phyloP scores from a whole-genome alignment of 352 stramenopile species.

The Plasmopara halstedii region DNA sequence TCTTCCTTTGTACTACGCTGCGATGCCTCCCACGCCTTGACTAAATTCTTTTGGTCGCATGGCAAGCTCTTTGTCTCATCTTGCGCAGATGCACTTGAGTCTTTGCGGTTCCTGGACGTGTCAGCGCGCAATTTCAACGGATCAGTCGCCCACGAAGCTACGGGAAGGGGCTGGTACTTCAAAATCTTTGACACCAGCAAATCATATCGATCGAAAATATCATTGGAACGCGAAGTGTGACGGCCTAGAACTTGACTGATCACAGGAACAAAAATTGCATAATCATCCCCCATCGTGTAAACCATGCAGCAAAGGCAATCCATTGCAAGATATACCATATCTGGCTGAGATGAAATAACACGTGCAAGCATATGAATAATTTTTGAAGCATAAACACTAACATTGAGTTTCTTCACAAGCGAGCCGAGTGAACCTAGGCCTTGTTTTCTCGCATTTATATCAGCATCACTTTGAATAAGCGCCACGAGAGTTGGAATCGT shows the following conservation, averaged over 20 bases:
- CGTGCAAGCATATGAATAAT: constrained; percentile 86
- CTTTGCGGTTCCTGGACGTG: constrained; percentile 26
- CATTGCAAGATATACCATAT: constrained; percentile 83
- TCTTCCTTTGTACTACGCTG: constrained; percentile 88
- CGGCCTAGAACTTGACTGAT: constrained; percentile 76
- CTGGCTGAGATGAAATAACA: constrained; percentile 72
- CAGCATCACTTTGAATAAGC: constrained; percentile 78
- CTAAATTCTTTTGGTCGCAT: constrained; percentile 76
- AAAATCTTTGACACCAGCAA: constrained; percentile 83
- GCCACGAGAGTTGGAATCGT: constrained; percentile 77
- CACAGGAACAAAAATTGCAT: constrained; percentile 83
- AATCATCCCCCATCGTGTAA: constrained; percentile 85
- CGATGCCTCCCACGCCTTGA: constrained; percentile 82
- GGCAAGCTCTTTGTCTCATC: constrained; percentile 75
- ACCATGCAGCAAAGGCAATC: constrained; percentile 86
- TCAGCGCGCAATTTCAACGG: constrained; percentile 44
- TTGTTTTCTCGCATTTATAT: constrained; percentile 75
- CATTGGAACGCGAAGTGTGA: constrained; percentile 56
- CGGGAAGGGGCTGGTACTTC: constrained; percentile 78
- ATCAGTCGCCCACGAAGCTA: constrained; percentile 76
- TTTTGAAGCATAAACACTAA: constrained; percentile 83
- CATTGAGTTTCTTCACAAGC: constrained; percentile 85
- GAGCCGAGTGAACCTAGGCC: constrained; percentile 72
- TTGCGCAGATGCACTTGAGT: constrained; percentile 20
- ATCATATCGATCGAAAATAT: constrained; percentile 86